phyloP scores from a whole-genome alignment of 1,139 yeast genomes.

The Yamadazyma sp. region DNA sequence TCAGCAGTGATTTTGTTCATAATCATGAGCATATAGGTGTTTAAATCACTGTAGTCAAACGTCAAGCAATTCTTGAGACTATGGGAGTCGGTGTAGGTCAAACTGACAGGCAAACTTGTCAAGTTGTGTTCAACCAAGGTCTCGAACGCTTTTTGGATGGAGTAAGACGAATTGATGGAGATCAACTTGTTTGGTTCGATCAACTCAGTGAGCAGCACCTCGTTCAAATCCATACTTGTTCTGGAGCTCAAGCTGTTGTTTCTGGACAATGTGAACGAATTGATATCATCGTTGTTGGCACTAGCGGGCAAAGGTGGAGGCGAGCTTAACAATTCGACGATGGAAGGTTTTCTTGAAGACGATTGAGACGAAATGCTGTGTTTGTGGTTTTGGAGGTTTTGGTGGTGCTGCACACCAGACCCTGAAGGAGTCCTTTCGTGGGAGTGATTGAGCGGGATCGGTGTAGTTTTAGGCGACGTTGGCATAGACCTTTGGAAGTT shows the following conservation, averaged over 20 bases:
- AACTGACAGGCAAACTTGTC: slow-evolving; percentile 80
- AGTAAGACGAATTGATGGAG: slow-evolving; percentile 56
- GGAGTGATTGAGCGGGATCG: slow-evolving; percentile 1
- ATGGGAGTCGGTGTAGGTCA: slow-evolving; percentile 32
- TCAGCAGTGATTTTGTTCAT: slow-evolving; percentile 58
- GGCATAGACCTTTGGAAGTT: slow-evolving; percentile 15
- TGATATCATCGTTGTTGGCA: slow-evolving; percentile 30
- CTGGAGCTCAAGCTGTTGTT: slow-evolving; percentile 41
- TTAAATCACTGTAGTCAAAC: slow-evolving; percentile 89
- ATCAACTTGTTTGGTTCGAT: slow-evolving; percentile 79
- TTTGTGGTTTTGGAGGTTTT: slow-evolving; percentile 2
- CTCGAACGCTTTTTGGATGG: slow-evolving; percentile 88
- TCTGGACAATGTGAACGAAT: slow-evolving; percentile 45
- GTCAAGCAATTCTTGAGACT: slow-evolving; percentile 67
- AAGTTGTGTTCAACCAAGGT: slow-evolving; percentile 67
- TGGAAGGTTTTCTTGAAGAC: slow-evolving; percentile 61
- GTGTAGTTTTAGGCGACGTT: slow-evolving; percentile 16
- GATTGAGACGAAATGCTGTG: slow-evolving; percentile 4
- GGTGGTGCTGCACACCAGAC: slow-evolving; percentile 3
- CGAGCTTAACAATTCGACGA: slow-evolving; percentile 78
- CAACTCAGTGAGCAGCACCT: slow-evolving; percentile 66
- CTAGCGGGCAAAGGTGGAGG: slow-evolving; percentile 65
- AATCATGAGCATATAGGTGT: slow-evolving; percentile 75
- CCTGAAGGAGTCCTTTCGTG: slow-evolving; percentile 13
- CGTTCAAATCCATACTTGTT: slow-evolving; percentile 65